A percentile compares a stretch with the other conserved stretches of the same genome.
These are phyloP conservation scores for Phytophthora capsici DNA, from an alignment of 352 stramenopile genomes.

Conservation along the genomic window DNA sequence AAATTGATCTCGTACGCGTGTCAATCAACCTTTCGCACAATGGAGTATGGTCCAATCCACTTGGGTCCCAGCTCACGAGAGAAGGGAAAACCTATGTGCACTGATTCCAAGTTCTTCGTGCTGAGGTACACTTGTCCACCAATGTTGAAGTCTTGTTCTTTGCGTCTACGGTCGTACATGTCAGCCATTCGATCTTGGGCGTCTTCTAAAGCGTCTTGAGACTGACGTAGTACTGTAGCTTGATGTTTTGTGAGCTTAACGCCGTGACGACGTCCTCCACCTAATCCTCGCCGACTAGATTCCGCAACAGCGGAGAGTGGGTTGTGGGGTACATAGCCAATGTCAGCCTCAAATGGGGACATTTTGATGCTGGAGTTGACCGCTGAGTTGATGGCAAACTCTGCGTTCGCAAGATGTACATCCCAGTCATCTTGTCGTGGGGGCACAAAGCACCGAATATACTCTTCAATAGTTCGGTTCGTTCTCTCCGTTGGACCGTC, in stretches of 20 bases:
- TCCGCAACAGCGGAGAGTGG: neutral
- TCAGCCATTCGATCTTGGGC: constrained; percentile 19
- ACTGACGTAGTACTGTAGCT: constrained; percentile 4
- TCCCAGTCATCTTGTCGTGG: constrained; percentile 23
- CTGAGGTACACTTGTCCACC: constrained; percentile 20
- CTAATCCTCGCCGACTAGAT: neutral
- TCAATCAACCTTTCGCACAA: constrained; percentile 22
- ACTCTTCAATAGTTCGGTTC: constrained; percentile 23
- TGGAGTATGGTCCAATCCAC: constrained; percentile 22
- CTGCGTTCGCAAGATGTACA: too few relatives aligned
- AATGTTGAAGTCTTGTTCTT: constrained; percentile 18
- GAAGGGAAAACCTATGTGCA: constrained; percentile 19
- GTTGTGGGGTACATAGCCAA: constrained; percentile 5
- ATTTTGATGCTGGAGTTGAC: too few relatives aligned
- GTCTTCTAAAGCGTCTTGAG: constrained; percentile 6
- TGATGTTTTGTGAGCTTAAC: constrained; percentile 5
- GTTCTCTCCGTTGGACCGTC: constrained; percentile 23
- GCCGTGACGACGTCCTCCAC: neutral
- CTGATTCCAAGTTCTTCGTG: constrained; percentile 20
- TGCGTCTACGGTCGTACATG: constrained; percentile 17
- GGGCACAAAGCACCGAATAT: constrained; percentile 2
- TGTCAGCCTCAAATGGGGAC: constrained; percentile 6
- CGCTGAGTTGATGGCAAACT: too few relatives aligned
- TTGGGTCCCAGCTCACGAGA: constrained; percentile 20
- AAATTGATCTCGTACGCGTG: constrained; percentile 29